Percentiles rank a stretch among this genome's conserved stretches.
phyloP scores from a whole-genome alignment of 1,139 yeast species.

The Kodamaea sp. region DNA sequence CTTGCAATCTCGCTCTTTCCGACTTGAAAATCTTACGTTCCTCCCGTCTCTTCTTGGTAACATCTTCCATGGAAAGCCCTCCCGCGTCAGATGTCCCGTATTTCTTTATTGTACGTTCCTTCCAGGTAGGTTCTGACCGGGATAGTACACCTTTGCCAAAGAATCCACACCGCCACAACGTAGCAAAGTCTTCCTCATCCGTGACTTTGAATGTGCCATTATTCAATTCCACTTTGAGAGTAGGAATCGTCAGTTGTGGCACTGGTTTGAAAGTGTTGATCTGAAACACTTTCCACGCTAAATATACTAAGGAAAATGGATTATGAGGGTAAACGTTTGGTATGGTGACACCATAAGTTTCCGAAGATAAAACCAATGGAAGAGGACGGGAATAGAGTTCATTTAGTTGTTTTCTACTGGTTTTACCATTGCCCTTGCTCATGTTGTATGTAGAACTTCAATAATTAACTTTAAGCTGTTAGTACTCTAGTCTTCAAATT shows the following conservation, averaged over 20 bases:
- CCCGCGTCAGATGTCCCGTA: conserved; percentile 38
- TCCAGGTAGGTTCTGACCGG: conserved; percentile 93
- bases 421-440: conserved; percentile 24
- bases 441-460: conserved; percentile 13
- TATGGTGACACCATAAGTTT: conserved; percentile 34
- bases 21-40: conserved; percentile 73
- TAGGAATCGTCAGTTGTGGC: conserved; percentile 25
- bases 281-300: conserved; percentile 34
- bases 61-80: conserved; percentile 53
- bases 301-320: conserved; percentile 60
- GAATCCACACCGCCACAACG: conserved; percentile 83
- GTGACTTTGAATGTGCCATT: conserved; percentile 47
- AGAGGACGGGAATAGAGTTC: conserved; percentile 43
- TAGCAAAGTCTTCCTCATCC: conserved; percentile 49
- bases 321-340: conserved; percentile 56
- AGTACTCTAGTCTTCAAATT: conserved; percentile 1
- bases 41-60: conserved; percentile 70
- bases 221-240: conserved; percentile 27
- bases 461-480: conserved; percentile 2
- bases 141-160: conserved; percentile 92
- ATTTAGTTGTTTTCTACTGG: conserved; percentile 27
- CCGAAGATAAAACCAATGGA: conserved; percentile 48
- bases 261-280: conserved; percentile 24
- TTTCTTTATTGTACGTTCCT: conserved; percentile 54
- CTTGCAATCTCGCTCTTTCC: conserved; percentile 45